Conservation (phyloP, 129 eudicot species). For the Saussurea involucrata region DNA sequence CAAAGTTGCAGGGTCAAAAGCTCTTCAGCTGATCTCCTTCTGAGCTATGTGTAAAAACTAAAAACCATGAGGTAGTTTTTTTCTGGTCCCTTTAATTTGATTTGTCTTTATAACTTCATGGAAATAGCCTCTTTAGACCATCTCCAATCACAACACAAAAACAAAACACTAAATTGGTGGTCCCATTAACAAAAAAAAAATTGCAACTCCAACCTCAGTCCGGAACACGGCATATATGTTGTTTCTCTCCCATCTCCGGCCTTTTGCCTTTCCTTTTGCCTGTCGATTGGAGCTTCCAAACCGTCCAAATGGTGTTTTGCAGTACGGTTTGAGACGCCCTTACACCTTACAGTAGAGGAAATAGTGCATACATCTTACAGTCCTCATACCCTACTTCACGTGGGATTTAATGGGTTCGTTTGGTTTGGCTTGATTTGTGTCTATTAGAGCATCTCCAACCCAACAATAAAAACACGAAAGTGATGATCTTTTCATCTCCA, state of each 20-base stretch:
- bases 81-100: neutral
- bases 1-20: conserved; percentile 84
- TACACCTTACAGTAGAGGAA: neutral
- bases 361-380: neutral
- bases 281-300: neutral
- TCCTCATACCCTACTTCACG: neutral
- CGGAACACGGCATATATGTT: neutral
- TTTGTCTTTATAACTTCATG: neutral
- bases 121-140: neutral
- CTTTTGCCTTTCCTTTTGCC: neutral
- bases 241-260: neutral
- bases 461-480: too few relatives aligned
- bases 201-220: neutral
- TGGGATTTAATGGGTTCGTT: neutral
- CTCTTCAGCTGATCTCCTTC: conserved; percentile 68
- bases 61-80: conserved; percentile 32
- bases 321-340: neutral
- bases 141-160: neutral
- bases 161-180: too few relatives aligned
- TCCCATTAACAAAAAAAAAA: too few relatives aligned
- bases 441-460: too few relatives aligned
- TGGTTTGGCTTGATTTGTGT: neutral
- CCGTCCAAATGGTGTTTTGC: neutral
- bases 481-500: too few relatives aligned
- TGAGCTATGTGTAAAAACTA: conserved; percentile 53